Conservation (phyloP, 176 grass and related monocot species). For the Oryza coarctata region DNA sequence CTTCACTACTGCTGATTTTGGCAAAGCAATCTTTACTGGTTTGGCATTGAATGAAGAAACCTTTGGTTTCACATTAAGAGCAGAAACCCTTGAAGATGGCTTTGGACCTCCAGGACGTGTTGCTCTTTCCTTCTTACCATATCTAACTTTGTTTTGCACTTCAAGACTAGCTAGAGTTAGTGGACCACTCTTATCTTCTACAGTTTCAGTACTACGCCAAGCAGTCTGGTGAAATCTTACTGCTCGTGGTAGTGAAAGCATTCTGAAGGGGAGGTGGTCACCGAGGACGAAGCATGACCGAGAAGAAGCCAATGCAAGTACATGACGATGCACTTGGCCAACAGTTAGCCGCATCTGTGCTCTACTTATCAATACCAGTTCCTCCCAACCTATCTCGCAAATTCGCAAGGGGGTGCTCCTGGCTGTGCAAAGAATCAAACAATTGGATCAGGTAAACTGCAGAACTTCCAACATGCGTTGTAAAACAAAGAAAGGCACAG, state of each 20-base stretch:
- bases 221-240: slow-evolving; percentile 50
- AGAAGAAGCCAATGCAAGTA: slow-evolving; percentile 69
- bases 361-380: background rate
- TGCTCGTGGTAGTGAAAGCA: slow-evolving; percentile 33
- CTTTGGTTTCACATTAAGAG: slow-evolving; percentile 40
- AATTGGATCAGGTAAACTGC: background rate
- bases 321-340: slow-evolving; percentile 56
- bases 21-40: slow-evolving; percentile 29
- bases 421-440: slow-evolving; percentile 5
- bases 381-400: slow-evolving; percentile 1
- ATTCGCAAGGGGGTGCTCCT: background rate
- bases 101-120: slow-evolving; percentile 32
- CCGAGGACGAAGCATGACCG: slow-evolving; percentile 58
- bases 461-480: background rate
- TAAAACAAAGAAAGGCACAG: background rate
- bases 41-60: slow-evolving; percentile 23
- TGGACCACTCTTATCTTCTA: slow-evolving; percentile 10
- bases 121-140: slow-evolving; percentile 51
- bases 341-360: slow-evolving; percentile 53
- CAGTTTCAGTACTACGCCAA: slow-evolving; percentile 23
- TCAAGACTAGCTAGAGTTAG: slow-evolving; percentile 70
- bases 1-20: slow-evolving; percentile 27
- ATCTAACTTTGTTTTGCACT: slow-evolving; percentile 41
- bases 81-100: slow-evolving; percentile 41
- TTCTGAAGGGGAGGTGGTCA: slow-evolving; percentile 48